Evolutionary conservation across 345 rosid species (phyloP), one percentile per base, ranked within the genome.

Genomic region (Lagerstroemia speciosa): DNA sequence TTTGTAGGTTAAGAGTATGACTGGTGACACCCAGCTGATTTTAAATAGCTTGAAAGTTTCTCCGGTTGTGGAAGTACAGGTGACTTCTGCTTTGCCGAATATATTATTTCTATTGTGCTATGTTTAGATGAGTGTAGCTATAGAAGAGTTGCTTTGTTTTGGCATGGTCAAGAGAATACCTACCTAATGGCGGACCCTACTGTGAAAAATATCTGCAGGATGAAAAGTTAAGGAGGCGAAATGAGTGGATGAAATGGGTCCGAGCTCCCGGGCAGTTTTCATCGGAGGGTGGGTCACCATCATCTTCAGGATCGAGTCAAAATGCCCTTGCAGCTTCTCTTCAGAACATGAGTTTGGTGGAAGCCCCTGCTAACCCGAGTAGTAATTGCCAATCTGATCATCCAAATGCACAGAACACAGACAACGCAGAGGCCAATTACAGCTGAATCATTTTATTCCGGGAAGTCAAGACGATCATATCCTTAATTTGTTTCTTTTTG

Each of bases 21-120:
- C 95, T 29, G 71, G 62, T 58, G 74, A 79, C 70, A 5, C 29
- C 9, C 83, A 81, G 64, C 66, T 90, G 45, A 85, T 91, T 72
- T 72, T 91, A 76, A 88, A 89, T 48, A 85, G 86, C 55, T 71
- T 91, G 78, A 76, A 80, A 73, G 73, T 71, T 64, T 91, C 97
- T 65, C 53, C 77, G 19, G 31, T 87, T 43, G 88, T 91, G 58
- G 97, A 91, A 82, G 80, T 89, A 66, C 80, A 89, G 86, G 97
- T 89, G 82, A 67, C 22, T 45, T 62, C 24, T 2, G 14, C 34
- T 15, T 64, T 26, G 17, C 2, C 22, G 7, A 17, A n/a, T 52
- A 20, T 14, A 67, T 48, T 55, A 2, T 30, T 67, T 46, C 29
- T 0, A 6, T 67, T 62, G 10, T 30, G 24, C n/a, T 19, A 50